Conservation (phyloP, 768 basidiomycete species). For the Mycena rosella region DNA sequence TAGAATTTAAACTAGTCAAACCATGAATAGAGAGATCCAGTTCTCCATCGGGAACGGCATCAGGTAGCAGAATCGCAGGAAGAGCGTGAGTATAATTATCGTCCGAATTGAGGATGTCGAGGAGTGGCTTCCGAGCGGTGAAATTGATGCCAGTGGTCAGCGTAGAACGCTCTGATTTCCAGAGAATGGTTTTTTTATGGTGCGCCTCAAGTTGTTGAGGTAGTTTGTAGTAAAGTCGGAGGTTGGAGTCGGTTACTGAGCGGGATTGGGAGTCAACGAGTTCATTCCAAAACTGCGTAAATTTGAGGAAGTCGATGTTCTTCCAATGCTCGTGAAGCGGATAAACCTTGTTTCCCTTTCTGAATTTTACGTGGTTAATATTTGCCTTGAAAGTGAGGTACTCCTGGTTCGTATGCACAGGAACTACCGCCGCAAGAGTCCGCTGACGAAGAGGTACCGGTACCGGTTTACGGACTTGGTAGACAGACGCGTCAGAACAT, state of each 20-base stretch:
- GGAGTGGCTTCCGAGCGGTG: not conserved
- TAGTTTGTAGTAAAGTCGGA: constrained; percentile 1
- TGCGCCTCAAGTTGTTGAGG: constrained; percentile 7
- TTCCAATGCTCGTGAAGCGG: constrained; percentile 2
- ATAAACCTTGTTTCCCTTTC: not conserved
- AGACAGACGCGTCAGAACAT: not conserved
- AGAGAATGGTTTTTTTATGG: constrained; percentile 9
- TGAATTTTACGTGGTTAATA: not conserved
- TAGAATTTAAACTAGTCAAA: not conserved
- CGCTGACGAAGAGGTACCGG: not conserved
- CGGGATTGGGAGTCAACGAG: not conserved
- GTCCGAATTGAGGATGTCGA: not conserved
- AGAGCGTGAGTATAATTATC: not conserved
- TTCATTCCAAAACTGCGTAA: constrained; percentile 1
- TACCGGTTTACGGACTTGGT: not conserved
- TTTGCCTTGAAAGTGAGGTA: constrained; percentile 1
- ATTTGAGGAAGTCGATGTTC: constrained; percentile 5
- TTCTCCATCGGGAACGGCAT: not conserved
- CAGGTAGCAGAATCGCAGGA: not conserved
- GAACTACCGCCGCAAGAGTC: not conserved
- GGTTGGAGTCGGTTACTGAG: constrained; percentile 4
- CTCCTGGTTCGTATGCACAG: constrained; percentile 10
- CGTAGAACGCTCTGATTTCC: not conserved
- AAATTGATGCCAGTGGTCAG: constrained; percentile 7
- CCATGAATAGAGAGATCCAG: not conserved